phyloP scores from a whole-genome alignment of 106 monocot genomes.

The Iris macrosiphon region DNA sequence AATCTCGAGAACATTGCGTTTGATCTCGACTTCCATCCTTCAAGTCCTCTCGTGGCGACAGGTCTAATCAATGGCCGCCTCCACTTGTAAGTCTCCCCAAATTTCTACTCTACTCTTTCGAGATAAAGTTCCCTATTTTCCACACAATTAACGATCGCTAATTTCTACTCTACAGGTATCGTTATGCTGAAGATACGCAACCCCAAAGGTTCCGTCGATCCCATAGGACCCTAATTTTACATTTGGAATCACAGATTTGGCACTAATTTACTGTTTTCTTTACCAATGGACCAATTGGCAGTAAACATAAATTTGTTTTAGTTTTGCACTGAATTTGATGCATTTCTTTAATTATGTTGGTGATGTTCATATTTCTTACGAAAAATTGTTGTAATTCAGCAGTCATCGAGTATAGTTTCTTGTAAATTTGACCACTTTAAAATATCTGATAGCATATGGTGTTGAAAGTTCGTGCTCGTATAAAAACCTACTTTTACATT shows the following conservation, averaged over 20 bases:
- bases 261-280: neutral
- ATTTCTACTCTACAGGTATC: conserved; percentile 33
- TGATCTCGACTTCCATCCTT: conserved; percentile 90
- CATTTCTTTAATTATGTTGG: neutral
- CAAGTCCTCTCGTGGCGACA: conserved; percentile 42
- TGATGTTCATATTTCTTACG: conserved; percentile 1
- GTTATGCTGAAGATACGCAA: conserved; percentile 46
- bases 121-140: too few relatives aligned
- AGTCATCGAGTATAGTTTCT: too few relatives aligned
- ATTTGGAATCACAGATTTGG: neutral
- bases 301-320: too few relatives aligned
- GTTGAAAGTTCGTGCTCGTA: conserved; percentile 27
- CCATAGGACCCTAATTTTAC: neutral
- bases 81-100: conserved; percentile 52
- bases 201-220: conserved; percentile 45
- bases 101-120: neutral
- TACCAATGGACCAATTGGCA: too few relatives aligned
- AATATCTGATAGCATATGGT: too few relatives aligned
- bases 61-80: conserved; percentile 82
- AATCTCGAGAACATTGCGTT: conserved; percentile 53
- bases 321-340: neutral
- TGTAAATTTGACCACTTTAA: too few relatives aligned
- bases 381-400: neutral
- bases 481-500: too few relatives aligned
- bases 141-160: neutral